Conservation (phyloP, 2,329 filamentous ascomycete species). For the Zymoseptoria ardabiliae region DNA sequence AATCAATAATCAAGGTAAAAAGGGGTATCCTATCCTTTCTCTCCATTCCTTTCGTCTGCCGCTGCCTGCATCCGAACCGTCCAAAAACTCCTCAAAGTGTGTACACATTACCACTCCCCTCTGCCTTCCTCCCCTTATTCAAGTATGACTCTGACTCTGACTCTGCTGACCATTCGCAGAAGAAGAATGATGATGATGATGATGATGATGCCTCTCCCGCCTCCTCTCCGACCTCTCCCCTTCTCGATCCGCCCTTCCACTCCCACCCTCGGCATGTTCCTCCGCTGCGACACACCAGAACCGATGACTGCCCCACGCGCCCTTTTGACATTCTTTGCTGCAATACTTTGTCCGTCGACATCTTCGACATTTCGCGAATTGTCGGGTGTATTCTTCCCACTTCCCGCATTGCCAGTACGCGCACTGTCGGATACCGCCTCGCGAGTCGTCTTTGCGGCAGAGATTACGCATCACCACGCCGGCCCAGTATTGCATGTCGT, state of each 20-base stretch:
- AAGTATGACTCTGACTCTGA: background rate
- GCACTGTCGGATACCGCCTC: constrained; percentile 91
- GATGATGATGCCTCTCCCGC: constrained; percentile 20
- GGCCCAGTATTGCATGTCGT: constrained; percentile 96
- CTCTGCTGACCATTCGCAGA: too few species aligned
- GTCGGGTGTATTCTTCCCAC: constrained; percentile 93
- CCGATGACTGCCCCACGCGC: constrained; percentile 94
- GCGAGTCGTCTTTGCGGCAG: constrained; percentile 92
- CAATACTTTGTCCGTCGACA: constrained; percentile 89
- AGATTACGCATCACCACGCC: constrained; percentile 98
- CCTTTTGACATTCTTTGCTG: constrained; percentile 99
- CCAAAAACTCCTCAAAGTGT: too few species aligned
- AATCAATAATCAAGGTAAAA: too few species aligned
- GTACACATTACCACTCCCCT: background rate
- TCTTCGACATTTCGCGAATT: constrained; percentile 95
- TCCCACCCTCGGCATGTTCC: constrained; percentile 19
- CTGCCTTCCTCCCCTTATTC: background rate
- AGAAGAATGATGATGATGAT: constrained; percentile 16
- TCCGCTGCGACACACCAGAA: constrained; percentile 89
- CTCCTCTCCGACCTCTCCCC: background rate
- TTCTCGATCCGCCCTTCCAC: constrained; percentile 16
- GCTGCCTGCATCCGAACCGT: too few species aligned
- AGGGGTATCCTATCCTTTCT: too few species aligned
- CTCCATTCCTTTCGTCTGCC: background rate
- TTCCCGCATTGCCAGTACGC: constrained; percentile 97